Evolutionary conservation across 441 rosid genomes (phyloP).

Genomic region (Erodium moschatum): DNA sequence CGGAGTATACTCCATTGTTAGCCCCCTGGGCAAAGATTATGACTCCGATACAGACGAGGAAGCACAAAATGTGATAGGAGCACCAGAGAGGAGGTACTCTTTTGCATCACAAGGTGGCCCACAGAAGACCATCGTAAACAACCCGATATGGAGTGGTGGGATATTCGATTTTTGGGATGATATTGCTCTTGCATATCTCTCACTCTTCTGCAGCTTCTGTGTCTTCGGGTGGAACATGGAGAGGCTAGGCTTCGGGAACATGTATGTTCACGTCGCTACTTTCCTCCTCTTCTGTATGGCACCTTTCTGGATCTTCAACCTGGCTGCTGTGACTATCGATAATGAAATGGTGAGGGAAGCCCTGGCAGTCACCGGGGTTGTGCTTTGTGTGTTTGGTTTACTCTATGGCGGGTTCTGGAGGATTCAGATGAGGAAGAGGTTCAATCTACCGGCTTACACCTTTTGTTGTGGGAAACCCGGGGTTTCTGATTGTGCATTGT

Average conservation of each 20-base stretch:
- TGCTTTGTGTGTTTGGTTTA: constrained; percentile 70
- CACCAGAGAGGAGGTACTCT: constrained; percentile 53
- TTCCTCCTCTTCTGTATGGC: constrained; percentile 74
- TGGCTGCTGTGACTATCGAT: constrained; percentile 73
- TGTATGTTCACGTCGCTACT: constrained; percentile 85
- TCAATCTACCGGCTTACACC: constrained; percentile 54
- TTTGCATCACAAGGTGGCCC: constrained; percentile 41
- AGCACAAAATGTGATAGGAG: constrained; percentile 28
- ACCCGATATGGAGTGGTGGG: constrained; percentile 77
- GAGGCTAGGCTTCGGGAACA: constrained; percentile 85
- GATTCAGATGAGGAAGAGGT: constrained; percentile 77
- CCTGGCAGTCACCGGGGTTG: constrained; percentile 50
- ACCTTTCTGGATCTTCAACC: constrained; percentile 81
- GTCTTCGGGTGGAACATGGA: constrained; percentile 97
- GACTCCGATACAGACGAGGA: constrained; percentile 50
- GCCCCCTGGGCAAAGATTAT: constrained; percentile 84
- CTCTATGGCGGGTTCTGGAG: constrained; percentile 96
- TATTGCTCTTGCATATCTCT: constrained; percentile 67
- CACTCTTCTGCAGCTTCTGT: constrained; percentile 68
- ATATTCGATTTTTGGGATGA: constrained; percentile 78
- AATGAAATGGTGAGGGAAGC: constrained; percentile 51
- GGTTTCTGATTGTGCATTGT: constrained; percentile 52
- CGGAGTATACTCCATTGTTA: constrained; percentile 56
- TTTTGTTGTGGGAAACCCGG: constrained; percentile 53
- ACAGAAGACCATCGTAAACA: constrained; percentile 34